Evolutionary conservation across 2,329 filamentous ascomycete species (phyloP), one percentile per base, ranked within the genome.

Genomic region (Aspergillus niger): DNA sequence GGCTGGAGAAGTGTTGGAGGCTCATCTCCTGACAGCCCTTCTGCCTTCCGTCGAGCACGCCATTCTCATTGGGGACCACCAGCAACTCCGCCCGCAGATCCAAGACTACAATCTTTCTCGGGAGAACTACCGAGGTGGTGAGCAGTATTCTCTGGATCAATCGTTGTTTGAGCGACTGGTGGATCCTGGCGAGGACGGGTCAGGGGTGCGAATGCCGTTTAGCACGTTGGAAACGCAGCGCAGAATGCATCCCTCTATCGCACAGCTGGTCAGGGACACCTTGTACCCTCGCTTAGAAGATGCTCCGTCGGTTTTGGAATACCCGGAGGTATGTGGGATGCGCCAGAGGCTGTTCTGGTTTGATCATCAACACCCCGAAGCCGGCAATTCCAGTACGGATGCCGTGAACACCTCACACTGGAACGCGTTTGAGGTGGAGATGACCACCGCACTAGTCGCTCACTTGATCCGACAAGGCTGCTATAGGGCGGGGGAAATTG

Each of bases 391-490:
- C 13, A 64, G 70, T 8, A 47, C 65, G 2, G 63, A 72, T 24
- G 53, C 64, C 26, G 52, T 72, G 57, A 60, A 70, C 8, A 78
- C 73, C 1, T 85, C 82, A 0, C 76, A 79, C 22, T 80, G 78
- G 38, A 86, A 86, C 57, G 52, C 67, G 0, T 80, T 72, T 59
- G 90, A 93, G 68, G 79, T 89, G 0, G 77, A 85, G 0, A 88
- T 93, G 85, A 82, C 83, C 0, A 76, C 80, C 6, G 82, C 84
- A 0, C 73, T 92, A 0, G 85, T 91, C 0, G 81, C 80, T 0
- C 89, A 93, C 67, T 74, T 93, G 0, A 77, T 89, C 5, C 80
- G 82, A 0, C 89, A 92, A 68, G 89, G 89, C 0, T 69, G 66
- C 0, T 91, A 92, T 69, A 72, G 70, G 0, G 73, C 76, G 0